Conservation (phyloP, 495 filamentous ascomycete genomes). For the Talaromyces thailandensis region DNA sequence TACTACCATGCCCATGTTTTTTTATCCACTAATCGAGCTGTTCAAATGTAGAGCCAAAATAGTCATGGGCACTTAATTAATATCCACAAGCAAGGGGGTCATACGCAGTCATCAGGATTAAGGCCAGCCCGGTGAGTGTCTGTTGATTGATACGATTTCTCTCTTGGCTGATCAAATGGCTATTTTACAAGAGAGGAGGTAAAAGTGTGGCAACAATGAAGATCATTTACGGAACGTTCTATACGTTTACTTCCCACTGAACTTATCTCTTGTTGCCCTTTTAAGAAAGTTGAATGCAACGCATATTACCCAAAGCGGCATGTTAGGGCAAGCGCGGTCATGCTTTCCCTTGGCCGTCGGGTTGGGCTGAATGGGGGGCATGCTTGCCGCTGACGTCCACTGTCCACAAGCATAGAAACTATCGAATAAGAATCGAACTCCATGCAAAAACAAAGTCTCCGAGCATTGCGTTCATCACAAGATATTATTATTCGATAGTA, state of each 20-base stretch:
- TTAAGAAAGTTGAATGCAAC: background rate
- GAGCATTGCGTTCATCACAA: background rate
- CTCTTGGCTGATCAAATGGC: background rate
- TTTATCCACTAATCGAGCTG: background rate
- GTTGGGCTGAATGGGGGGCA: background rate
- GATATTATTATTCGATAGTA: background rate
- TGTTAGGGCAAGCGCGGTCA: slow-evolving; percentile 5
- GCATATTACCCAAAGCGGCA: background rate
- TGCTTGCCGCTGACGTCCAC: background rate
- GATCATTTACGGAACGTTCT: background rate
- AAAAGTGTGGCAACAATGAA: background rate
- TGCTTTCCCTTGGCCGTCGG: background rate
- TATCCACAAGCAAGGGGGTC: background rate
- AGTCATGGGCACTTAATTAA: background rate
- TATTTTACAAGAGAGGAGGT: background rate
- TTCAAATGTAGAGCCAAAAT: background rate
- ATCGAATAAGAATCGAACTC: background rate
- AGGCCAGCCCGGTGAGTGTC: background rate
- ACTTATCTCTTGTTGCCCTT: background rate
- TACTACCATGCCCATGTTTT: background rate
- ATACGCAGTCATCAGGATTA: background rate
- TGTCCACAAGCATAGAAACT: background rate
- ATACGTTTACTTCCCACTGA: background rate
- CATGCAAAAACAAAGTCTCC: background rate
- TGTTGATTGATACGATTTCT: background rate